phyloP scores from a whole-genome alignment of 768 basidiomycete genomes.

The Astraeus odoratus region DNA sequence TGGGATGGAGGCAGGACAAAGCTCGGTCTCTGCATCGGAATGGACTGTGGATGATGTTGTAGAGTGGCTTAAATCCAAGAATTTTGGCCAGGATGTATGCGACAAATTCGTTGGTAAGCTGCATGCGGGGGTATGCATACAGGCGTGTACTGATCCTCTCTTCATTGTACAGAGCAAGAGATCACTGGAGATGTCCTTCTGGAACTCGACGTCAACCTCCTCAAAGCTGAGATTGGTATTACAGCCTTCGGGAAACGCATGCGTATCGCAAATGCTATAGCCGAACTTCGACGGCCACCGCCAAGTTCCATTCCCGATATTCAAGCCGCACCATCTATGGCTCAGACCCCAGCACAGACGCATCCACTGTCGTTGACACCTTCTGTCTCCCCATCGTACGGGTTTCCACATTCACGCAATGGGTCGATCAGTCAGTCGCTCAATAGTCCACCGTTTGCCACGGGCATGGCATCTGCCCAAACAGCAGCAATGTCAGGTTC shows the following conservation, averaged over 20 bases:
- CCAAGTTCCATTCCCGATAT: constrained; percentile 49
- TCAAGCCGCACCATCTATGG: constrained; percentile 24
- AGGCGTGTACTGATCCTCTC: not conserved
- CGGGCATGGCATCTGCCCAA: constrained; percentile 24
- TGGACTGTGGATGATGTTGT: constrained; percentile 90
- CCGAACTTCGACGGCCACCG: constrained; percentile 73
- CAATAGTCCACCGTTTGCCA: constrained; percentile 31
- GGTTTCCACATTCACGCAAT: constrained; percentile 26
- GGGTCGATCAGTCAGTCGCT: constrained; percentile 40
- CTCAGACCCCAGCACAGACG: constrained; percentile 26
- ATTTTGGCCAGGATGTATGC: constrained; percentile 78
- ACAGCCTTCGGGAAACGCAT: constrained; percentile 90
- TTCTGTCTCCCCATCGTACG: constrained; percentile 26
- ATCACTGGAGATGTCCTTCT: constrained; percentile 96
- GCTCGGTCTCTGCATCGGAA: constrained; percentile 48
- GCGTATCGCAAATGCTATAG: constrained; percentile 88
- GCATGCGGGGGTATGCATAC: not conserved
- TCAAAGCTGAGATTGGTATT: constrained; percentile 92
- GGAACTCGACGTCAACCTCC: constrained; percentile 84
- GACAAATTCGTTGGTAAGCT: constrained; percentile 78
- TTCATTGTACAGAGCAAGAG: constrained; percentile 73
- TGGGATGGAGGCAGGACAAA: constrained; percentile 20
- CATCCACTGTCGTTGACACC: constrained; percentile 26
- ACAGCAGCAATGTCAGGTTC: constrained; percentile 14
- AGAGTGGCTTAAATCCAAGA: constrained; percentile 78